Evolutionary conservation across 2,329 filamentous ascomycete genomes (phyloP).

Genomic region (Colletotrichum godetiae): DNA sequence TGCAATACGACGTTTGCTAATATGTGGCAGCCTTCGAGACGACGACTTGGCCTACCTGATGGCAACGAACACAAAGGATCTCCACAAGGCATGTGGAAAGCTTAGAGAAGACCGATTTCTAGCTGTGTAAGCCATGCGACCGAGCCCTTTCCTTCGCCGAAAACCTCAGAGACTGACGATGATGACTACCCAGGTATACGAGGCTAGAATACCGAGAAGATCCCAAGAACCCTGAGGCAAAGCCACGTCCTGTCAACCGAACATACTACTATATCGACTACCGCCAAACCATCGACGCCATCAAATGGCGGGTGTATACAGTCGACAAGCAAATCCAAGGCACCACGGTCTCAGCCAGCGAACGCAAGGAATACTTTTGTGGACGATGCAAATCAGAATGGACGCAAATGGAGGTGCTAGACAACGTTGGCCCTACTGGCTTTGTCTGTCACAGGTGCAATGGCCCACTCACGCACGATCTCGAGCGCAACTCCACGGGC

Average conservation of each 20-base stretch:
- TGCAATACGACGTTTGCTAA: not conserved
- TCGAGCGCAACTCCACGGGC: slow-evolving; percentile 75
- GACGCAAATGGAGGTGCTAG: slow-evolving; percentile 89
- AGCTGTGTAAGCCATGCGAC: slow-evolving; percentile 70
- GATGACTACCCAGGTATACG: slow-evolving; percentile 25
- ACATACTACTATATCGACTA: slow-evolving; percentile 99
- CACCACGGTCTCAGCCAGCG: slow-evolving; percentile 80
- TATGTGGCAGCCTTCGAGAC: slow-evolving; percentile 82
- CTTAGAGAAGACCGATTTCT: slow-evolving; percentile 89
- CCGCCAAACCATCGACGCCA: slow-evolving; percentile 91
- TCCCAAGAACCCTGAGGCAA: slow-evolving; percentile 66
- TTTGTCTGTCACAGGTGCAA: slow-evolving; percentile 88
- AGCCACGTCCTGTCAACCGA: slow-evolving; percentile 82
- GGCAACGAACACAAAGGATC: slow-evolving; percentile 89
- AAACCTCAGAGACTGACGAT: slow-evolving; percentile 1
- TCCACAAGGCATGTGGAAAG: slow-evolving; percentile 88
- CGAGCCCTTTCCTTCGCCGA: not conserved
- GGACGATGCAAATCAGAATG: slow-evolving; percentile 84
- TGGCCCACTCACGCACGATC: slow-evolving; percentile 71
- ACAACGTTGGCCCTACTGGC: slow-evolving; percentile 75
- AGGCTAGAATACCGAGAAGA: slow-evolving; percentile 35
- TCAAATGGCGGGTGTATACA: slow-evolving; percentile 92
- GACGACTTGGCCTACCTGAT: slow-evolving; percentile 89
- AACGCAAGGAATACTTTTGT: slow-evolving; percentile 94
- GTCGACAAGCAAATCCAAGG: slow-evolving; percentile 91